Evolutionary conservation across 176 grass and related monocot species (phyloP), one percentile per base, ranked within the genome.

Genomic region (Calamus simplicifolius): DNA sequence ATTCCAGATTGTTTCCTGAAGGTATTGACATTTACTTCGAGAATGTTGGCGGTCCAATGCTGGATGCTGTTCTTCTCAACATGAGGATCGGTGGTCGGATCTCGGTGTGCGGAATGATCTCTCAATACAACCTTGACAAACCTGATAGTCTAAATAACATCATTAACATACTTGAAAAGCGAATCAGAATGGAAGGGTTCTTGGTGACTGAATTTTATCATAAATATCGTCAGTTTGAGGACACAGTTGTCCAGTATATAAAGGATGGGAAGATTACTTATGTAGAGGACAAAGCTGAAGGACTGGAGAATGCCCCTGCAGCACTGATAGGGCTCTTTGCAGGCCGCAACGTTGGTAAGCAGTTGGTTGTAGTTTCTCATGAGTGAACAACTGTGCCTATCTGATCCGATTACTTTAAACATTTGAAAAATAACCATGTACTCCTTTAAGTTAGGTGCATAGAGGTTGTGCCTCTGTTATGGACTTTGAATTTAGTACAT

Each of bases 281-380:
- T 27, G 75, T 89, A 0, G 85, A 95, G 70, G 81, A 82, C 52
- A 30, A 82, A 19, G 75, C 25, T 0, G 52, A 89, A 25, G 89
- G 89, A 18, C 62, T 95, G 0, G 72, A 89, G 23, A 71, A 19
- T 2, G 85, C 85, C 8, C 81, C 79, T 6, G 18, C 3, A 15
- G 85, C 89, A 13, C 72, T 89, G 15, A 54, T 85, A n/a, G 85
- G 85, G 0, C 81, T 95, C 28, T 95, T 73, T 35, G 58, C 63
- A 0, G 89, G 85, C 0, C 72, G 59, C 27, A 95, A 95, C 61
- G 78, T 95, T 19, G 85, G 89, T 0, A 95, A 89, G 69, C 89
- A 89, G 66, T 67, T 89, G 25, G 85, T 89, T 6, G 69, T 48
- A 19, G 35, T 94, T 51, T 48, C 73, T 13, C 30, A 4, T n/a